phyloP scores from a whole-genome alignment of 1,284 basidiomycete genomes.

The Wolfiporia cocos region DNA sequence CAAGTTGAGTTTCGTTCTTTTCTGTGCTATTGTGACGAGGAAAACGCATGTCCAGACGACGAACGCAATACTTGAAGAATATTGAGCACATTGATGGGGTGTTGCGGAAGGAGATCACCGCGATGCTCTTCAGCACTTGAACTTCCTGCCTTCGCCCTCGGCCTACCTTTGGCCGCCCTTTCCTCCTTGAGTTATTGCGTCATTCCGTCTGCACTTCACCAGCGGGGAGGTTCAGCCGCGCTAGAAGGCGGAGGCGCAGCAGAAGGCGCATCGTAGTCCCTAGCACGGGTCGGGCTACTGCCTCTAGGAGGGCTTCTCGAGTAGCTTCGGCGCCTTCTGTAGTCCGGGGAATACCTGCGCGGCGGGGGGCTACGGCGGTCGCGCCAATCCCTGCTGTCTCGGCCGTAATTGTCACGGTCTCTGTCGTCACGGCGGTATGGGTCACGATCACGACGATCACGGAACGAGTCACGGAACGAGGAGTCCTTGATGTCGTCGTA shows the following conservation, averaged over 20 bases:
- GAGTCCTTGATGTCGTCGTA: conserved; percentile 46
- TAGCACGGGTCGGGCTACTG: conserved; percentile 53
- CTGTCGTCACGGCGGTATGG: conserved; percentile 38
- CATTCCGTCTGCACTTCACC: conserved; percentile 17
- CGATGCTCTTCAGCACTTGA: conserved; percentile 25
- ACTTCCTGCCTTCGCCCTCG: conserved; percentile 23
- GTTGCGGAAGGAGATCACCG: conserved; percentile 20
- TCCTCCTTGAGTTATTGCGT: conserved; percentile 6
- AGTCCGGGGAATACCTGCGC: conserved; percentile 64
- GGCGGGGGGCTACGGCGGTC: conserved; percentile 66
- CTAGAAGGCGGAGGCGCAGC: conserved; percentile 18
- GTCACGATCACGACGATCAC: conserved; percentile 47
- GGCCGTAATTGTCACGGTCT: conserved; percentile 45
- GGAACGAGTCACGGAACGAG: conserved; percentile 31
- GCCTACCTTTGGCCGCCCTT: conserved; percentile 14
- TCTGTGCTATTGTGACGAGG: conserved; percentile 31
- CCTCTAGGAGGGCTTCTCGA: conserved; percentile 74
- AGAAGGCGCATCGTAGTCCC: conserved; percentile 35
- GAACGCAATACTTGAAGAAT: conserved; percentile 27
- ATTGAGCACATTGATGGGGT: conserved; percentile 17
- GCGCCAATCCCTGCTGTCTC: conserved; percentile 40
- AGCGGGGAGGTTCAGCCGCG: conserved; percentile 23
- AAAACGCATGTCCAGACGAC: conserved; percentile 23
- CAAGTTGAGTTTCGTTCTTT: conserved; percentile 36
- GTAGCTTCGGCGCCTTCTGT: conserved; percentile 67